Evolutionary conservation across 2,329 filamentous ascomycete species (phyloP).

Genomic region (Colletotrichum sojae): DNA sequence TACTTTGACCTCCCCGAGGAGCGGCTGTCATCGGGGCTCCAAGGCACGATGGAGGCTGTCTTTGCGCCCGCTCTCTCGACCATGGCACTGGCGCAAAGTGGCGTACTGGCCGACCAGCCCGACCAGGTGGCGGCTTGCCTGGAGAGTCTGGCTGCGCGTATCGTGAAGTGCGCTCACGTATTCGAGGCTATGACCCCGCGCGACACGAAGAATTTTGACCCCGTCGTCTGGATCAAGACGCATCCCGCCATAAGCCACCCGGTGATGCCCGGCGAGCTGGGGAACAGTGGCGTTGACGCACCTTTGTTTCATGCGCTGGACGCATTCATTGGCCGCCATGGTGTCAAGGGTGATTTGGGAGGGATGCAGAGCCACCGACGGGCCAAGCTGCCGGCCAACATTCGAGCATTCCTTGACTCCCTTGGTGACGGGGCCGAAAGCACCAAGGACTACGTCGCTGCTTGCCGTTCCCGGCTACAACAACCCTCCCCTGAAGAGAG

Average conservation of each 20-base stretch:
- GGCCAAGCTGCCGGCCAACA: slow-evolving; percentile 32
- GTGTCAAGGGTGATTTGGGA: slow-evolving; percentile 30
- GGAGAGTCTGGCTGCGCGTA: slow-evolving; percentile 26
- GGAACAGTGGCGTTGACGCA: slow-evolving; percentile 34
- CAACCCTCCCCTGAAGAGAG: background rate
- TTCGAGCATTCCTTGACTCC: slow-evolving; percentile 28
- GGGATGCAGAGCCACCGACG: slow-evolving; percentile 32
- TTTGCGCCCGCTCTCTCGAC: slow-evolving; percentile 32
- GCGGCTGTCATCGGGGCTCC: slow-evolving; percentile 30
- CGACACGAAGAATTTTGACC: slow-evolving; percentile 30
- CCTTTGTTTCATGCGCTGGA: slow-evolving; percentile 37
- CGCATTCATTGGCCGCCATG: slow-evolving; percentile 25
- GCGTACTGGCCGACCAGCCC: slow-evolving; percentile 31
- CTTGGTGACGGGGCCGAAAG: slow-evolving; percentile 22
- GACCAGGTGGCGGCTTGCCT: slow-evolving; percentile 26
- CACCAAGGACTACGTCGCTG: slow-evolving; percentile 29
- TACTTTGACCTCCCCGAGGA: slow-evolving; percentile 37
- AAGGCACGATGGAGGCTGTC: slow-evolving; percentile 28
- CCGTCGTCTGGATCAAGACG: slow-evolving; percentile 39
- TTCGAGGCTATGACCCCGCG: slow-evolving; percentile 34
- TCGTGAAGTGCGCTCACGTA: slow-evolving; percentile 28
- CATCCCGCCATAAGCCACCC: slow-evolving; percentile 34
- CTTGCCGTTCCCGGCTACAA: background rate
- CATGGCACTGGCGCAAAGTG: slow-evolving; percentile 32
- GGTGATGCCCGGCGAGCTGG: slow-evolving; percentile 30